These are phyloP conservation scores for Fonsecaea pedrosoi DNA, from an alignment of 2,329 filamentous ascomycete genomes.

Conservation along the genomic window DNA sequence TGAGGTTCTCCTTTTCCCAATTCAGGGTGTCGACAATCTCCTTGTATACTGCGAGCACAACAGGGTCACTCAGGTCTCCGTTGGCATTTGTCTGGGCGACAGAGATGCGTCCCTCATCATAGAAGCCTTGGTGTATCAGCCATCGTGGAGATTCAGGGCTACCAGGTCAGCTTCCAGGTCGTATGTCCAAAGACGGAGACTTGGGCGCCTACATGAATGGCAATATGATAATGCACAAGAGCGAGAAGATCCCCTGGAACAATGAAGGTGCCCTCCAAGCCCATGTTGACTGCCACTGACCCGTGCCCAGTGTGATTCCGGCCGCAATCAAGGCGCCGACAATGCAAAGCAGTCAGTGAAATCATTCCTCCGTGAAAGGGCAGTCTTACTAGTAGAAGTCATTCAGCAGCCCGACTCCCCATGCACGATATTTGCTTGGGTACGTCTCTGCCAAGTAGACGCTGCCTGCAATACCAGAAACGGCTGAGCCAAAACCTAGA, in stretches of 20 bases:
- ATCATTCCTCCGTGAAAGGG: neutral
- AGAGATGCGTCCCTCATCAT: constrained; percentile 30
- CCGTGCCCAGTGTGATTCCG: constrained; percentile 52
- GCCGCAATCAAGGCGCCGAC: constrained; percentile 55
- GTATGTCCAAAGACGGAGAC: neutral
- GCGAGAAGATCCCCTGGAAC: constrained; percentile 21
- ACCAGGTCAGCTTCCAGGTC: neutral
- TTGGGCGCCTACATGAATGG: constrained; percentile 39
- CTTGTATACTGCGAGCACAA: constrained; percentile 16
- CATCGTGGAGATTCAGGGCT: constrained; percentile 35
- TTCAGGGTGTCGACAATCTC: constrained; percentile 30
- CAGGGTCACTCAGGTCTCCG: constrained; percentile 17
- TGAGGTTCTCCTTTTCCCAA: constrained; percentile 32
- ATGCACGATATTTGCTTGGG: constrained; percentile 7
- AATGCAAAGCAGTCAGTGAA: neutral
- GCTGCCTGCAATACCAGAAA: constrained; percentile 6
- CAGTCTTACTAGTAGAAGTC: constrained; percentile 18
- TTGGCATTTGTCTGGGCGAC: constrained; percentile 23
- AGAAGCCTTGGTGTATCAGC: constrained; percentile 36
- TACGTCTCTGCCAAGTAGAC: constrained; percentile 22
- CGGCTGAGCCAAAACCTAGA: constrained; percentile 16
- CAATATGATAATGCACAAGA: constrained; percentile 49
- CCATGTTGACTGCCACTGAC: constrained; percentile 41
- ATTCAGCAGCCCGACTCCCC: constrained; percentile 16
- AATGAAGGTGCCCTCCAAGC: constrained; percentile 25